A percentile compares a stretch with the other conserved stretches of the same genome.
Conservation (phyloP, 176 grass and related monocot genomes). For the Eleusine indica region DNA sequence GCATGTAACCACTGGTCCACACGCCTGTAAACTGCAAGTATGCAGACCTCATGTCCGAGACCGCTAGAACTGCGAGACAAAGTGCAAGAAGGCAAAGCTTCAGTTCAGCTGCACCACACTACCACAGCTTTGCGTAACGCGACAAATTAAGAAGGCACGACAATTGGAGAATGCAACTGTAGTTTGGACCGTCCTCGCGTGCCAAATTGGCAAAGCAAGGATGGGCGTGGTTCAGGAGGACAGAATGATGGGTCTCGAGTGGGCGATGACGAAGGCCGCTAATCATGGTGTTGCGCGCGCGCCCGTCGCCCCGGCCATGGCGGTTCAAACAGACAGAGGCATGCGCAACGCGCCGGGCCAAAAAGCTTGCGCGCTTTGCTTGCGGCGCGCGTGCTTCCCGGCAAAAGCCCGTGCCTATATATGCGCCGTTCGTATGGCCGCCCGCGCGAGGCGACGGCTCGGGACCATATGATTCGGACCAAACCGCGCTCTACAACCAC, state of each 20-base stretch:
- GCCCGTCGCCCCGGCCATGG: neutral
- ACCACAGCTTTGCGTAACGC: neutral
- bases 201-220: conserved; percentile 16
- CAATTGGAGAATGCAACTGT: neutral
- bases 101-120: neutral
- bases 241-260: conserved; percentile 62
- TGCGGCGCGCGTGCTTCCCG: neutral
- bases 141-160: neutral
- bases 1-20: neutral
- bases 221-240: conserved; percentile 35
- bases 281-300: conserved; percentile 56
- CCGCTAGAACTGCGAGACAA: no score
- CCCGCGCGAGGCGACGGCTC: conserved; percentile 2
- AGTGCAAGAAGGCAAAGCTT: no score
- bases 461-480: conserved; percentile 37
- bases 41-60: no score
- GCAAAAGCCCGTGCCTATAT: neutral
- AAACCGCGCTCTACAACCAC: neutral
- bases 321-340: conserved; percentile 18
- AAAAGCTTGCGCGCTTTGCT: conserved; percentile 52
- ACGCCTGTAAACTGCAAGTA: neutral
- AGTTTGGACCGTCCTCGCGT: conserved; percentile 8
- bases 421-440: neutral
- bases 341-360: conserved; percentile 41
- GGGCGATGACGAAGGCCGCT: conserved; percentile 50